Evolutionary conservation across 1,284 basidiomycete genomes (phyloP).

Genomic region (Irpex sp.): DNA sequence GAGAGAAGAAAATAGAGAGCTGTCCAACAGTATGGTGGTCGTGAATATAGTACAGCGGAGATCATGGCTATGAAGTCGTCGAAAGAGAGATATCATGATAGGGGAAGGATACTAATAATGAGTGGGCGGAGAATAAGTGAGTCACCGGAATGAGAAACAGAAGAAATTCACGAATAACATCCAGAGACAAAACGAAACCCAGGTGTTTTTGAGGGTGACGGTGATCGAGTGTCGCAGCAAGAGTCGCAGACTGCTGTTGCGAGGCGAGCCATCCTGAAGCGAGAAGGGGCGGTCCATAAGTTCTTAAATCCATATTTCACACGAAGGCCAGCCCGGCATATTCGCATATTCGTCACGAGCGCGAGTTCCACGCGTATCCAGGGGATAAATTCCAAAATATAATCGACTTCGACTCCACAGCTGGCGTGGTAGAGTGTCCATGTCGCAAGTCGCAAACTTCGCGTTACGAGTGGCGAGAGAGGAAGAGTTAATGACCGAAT

Average conservation of each 20-base stretch:
- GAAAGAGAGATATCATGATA: not conserved
- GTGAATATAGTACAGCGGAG: not conserved
- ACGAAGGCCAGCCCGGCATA: not conserved
- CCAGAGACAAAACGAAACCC: not conserved
- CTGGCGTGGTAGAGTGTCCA: not conserved
- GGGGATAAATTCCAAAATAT: not conserved
- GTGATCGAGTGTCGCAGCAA: not conserved
- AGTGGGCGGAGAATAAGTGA: not conserved
- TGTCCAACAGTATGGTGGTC: not conserved
- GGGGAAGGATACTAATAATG: not conserved
- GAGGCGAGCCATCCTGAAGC: not conserved
- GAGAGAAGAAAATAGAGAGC: too few species aligned
- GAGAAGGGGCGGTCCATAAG: not conserved
- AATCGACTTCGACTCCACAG: not conserved
- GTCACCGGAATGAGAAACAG: not conserved
- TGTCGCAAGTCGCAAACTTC: not conserved
- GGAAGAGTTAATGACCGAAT: not conserved
- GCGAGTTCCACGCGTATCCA: not conserved
- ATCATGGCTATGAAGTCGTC: not conserved
- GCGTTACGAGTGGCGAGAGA: too few species aligned
- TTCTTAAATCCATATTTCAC: not conserved
- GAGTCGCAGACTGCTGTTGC: not conserved
- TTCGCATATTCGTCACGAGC: not conserved
- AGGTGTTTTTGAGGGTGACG: not conserved
- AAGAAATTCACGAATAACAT: not conserved